phyloP scores from a whole-genome alignment of 352 stramenopile genomes.

The Phytophthora constricta region DNA sequence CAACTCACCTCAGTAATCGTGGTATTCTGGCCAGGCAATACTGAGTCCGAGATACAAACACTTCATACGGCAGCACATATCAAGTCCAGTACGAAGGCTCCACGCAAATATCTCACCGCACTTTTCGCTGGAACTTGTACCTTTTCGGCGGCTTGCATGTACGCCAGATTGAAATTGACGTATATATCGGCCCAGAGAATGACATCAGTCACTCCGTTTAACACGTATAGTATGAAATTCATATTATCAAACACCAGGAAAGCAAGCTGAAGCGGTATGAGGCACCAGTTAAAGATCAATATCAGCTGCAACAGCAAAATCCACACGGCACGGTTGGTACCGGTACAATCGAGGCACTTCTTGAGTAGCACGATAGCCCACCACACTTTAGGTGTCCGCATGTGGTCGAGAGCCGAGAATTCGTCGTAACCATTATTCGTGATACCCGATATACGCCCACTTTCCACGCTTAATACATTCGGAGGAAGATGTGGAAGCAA shows the following conservation, averaged over 20 bases:
- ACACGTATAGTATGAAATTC: conserved; percentile 27
- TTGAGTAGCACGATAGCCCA: conserved; percentile 23
- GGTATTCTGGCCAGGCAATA: conserved; percentile 24
- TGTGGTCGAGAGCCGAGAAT: conserved; percentile 4
- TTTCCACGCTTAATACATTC: conserved; percentile 25
- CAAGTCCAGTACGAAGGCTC: conserved; percentile 41
- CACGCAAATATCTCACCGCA: conserved; percentile 32
- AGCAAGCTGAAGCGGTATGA: conserved; percentile 47
- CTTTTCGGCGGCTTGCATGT: conserved; percentile 35
- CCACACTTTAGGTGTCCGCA: conserved; percentile 2
- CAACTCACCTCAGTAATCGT: conserved; percentile 23
- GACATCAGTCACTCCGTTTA: conserved; percentile 36
- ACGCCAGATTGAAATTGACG: conserved; percentile 46
- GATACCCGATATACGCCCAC: conserved; percentile 1
- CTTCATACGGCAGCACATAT: conserved; percentile 43
- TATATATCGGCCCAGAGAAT: conserved; percentile 58
- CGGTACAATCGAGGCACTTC: conserved; percentile 20
- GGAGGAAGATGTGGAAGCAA: conserved; percentile 32
- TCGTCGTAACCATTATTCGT: conserved; percentile 30
- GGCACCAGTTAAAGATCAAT: conserved; percentile 48
- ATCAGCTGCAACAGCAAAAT: conserved; percentile 33
- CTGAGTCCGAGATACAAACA: conserved; percentile 18
- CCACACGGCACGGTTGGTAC: conserved; percentile 19
- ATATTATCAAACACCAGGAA: conserved; percentile 43
- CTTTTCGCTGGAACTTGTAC: conserved; percentile 35